phyloP scores from a whole-genome alignment of 202 grass and related monocot genomes.

The Thinopyrum obtusiflorum region DNA sequence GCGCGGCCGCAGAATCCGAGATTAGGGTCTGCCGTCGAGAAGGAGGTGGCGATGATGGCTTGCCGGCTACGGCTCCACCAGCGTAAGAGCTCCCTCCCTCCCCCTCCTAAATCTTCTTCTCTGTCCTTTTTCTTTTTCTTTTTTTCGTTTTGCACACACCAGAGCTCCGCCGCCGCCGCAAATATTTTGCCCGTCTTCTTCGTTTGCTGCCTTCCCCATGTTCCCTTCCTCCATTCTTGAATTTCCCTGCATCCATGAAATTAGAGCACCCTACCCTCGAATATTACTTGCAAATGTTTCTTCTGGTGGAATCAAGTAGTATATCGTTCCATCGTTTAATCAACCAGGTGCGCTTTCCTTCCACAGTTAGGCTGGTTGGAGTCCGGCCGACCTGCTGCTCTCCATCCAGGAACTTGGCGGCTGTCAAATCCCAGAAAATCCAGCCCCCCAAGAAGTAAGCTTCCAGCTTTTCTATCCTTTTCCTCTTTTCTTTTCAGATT shows the following conservation, averaged over 20 bases:
- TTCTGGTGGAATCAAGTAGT: background rate
- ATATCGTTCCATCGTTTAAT: background rate
- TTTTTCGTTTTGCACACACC: background rate
- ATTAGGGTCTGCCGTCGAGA: background rate
- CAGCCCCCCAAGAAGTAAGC: conserved; percentile 77
- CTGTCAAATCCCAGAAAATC: conserved; percentile 52
- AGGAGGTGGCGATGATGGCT: conserved; percentile 25
- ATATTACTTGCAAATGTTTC: background rate
- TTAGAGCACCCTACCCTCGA: background rate
- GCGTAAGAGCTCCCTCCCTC: background rate
- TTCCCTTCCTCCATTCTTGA: background rate
- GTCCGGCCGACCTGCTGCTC: conserved; percentile 20
- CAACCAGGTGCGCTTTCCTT: conserved; percentile 1
- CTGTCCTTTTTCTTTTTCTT: background rate
- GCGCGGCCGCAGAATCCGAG: background rate
- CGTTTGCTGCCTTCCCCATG: background rate
- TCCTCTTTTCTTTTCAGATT: background rate
- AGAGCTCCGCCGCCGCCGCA: background rate
- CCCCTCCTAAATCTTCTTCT: background rate
- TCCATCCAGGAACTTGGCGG: conserved; percentile 35
- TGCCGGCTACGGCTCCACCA: conserved; percentile 34
- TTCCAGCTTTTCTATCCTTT: background rate
- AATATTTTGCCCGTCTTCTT: background rate
- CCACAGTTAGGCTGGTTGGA: conserved; percentile 34
- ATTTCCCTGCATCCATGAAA: background rate